A percentile compares a stretch with the other conserved stretches of the same genome.
phyloP scores from a whole-genome alignment of 2,329 filamentous ascomycete genomes.

The Ophiocordyceps camponoti-rufipedis region DNA sequence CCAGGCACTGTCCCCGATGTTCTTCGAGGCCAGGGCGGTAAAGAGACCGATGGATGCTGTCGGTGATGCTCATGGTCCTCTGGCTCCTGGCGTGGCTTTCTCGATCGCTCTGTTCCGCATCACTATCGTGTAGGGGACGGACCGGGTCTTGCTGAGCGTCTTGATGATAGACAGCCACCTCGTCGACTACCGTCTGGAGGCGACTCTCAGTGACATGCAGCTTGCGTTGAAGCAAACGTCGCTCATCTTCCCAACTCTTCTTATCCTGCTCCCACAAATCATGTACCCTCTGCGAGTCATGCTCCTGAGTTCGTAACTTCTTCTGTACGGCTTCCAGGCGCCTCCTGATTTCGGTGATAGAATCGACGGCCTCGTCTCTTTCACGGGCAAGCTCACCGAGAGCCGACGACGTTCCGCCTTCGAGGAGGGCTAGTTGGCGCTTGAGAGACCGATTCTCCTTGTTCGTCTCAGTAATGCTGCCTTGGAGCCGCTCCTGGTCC shows the following conservation, averaged over 20 bases:
- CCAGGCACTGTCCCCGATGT: conserved; percentile 54
- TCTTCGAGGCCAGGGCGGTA: conserved; percentile 20
- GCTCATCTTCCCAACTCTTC: conserved; percentile 69
- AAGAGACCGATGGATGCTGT: conserved; percentile 57
- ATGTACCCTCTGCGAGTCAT: conserved; percentile 63
- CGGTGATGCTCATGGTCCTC: conserved; percentile 50
- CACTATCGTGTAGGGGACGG: conserved; percentile 28
- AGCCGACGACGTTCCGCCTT: conserved; percentile 75
- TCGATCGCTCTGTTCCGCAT: conserved; percentile 40
- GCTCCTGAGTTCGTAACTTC: conserved; percentile 60
- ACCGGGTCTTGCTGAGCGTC: conserved; percentile 20
- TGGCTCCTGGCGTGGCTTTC: conserved; percentile 59
- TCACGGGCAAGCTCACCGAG: conserved; percentile 70
- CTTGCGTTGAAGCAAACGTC: conserved; percentile 63
- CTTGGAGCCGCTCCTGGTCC: conserved; percentile 56
- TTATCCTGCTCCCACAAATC: conserved; percentile 72
- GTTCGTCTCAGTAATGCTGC: conserved; percentile 39
- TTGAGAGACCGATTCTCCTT: conserved; percentile 71
- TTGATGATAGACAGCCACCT: conserved; percentile 53
- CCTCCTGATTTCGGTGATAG: conserved; percentile 51
- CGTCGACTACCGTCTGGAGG: conserved; percentile 67
- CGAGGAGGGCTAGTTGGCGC: conserved; percentile 69
- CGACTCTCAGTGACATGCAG: conserved; percentile 81
- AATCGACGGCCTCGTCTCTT: conserved; percentile 66
- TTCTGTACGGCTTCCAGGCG: conserved; percentile 65